Evolutionary conservation across 345 rosid genomes (phyloP).

Genomic region (rapeseed (Brassica napus)): Da-Ae NC_063439.1:19968001-19968500

Average conservation of each 20-base stretch:
- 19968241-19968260: not conserved
- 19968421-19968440: slow-evolving; percentile 87
- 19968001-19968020: slow-evolving; percentile 65
- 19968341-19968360: slow-evolving; percentile 89
- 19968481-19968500: slow-evolving; percentile 91
- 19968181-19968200: slow-evolving; percentile 71
- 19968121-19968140: slow-evolving; percentile 43
- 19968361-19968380: slow-evolving; percentile 69
- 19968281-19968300: slow-evolving; percentile 48
- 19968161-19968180: slow-evolving; percentile 53
- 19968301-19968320: slow-evolving; percentile 46
- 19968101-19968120: slow-evolving; percentile 48
- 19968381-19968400: slow-evolving; percentile 86
- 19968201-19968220: not conserved
- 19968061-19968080: slow-evolving; percentile 73
- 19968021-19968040: slow-evolving; percentile 81
- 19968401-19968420: slow-evolving; percentile 97
- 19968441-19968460: slow-evolving; percentile 62
- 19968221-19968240: slow-evolving; percentile 1
- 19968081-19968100: slow-evolving; percentile 41
- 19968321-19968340: slow-evolving; percentile 61
- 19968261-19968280: slow-evolving; percentile 27
- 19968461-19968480: slow-evolving; percentile 86
- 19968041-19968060: slow-evolving; percentile 58
- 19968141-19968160: slow-evolving; percentile 45